Base-by-base conservation (phyloP, 2,329 filamentous ascomycete species). In the Penicillium psychrosexuale region DNA sequence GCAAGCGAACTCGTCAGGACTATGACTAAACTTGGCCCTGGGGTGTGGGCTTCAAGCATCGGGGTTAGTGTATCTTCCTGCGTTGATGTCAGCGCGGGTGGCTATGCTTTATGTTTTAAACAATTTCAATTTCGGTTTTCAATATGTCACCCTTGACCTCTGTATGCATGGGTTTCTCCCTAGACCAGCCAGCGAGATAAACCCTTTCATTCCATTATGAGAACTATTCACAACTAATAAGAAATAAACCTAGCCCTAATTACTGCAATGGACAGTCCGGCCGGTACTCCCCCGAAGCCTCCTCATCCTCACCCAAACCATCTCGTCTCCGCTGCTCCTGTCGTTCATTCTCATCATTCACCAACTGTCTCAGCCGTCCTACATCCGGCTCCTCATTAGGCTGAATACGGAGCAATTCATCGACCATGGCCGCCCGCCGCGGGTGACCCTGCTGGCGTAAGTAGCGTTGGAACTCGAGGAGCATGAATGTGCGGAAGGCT, bases 271-370 rank as follows among this genome's bases (percentile, higher is more conserved):
- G 47, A 8, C 30, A 51, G 2, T 44, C 13, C 12, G 47, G 47
- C 1, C 27, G 30, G 36, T 44, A 34, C 7, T 36, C 47, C 28
- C 1, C 7, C 9, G 13, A 27, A 17, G 22, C 8, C 30, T 50
- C 47, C 12, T 51, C 47, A 19, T 28, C 39, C 7, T 34, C 30
- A 19, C 7, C 12, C 2, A 11, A 22, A 9, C 48, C 48, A 45
- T 51, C 39, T 45, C 15, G 38, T 15, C 38, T 51, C 27, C 38
- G 47, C 38, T 51, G 47, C 19, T 43, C 47, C 30, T 33, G 47
- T 6, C 47, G 38, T 8, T 28, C 7, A 12, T 36, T 8, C 15
- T 51, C 47, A 11, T n/a, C 47, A 2, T 22, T 9, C 12, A 34
- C 38, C n/a, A 31, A 34, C 38, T n/a, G 47, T 12, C 28, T 38